Base-by-base conservation (phyloP, 208 protist genomes). In the Leishmania martiniquensis region DNA sequence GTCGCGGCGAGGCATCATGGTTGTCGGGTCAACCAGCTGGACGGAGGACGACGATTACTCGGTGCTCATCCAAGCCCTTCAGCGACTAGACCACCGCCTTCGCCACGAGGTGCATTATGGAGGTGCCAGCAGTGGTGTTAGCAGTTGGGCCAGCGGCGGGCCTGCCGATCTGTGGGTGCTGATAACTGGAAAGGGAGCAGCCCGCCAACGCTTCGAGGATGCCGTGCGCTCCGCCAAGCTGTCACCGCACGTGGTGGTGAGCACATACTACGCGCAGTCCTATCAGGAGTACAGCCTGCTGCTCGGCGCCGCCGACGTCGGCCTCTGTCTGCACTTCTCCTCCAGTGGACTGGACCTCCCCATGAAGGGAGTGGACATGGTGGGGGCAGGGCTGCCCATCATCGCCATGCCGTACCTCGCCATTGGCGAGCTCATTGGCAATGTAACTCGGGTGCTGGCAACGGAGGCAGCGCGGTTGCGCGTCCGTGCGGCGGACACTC, bases 281-380 rank as follows among this genome's bases (percentile, higher is more conserved):
- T 94, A 93, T 80, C 63, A 92, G 60, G 94, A 99, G 78, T 99
- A 99, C 86, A 93, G 97, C 17, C 80, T 91, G 34, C 86, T 98
- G 15, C 86, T 99, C 9, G 91, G 92, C 2, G 90, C 89, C 42
- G 93, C 94, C 22, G 98, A 99, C 85, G 83, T 99, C 17, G 98
- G 98, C 7, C 87, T 99, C 34, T 99, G 93, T 72, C 82, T 99
- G 25, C 99, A 99, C 84, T 87, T 90, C 72, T 99, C 95, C 13
- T 97, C 93, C 2, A 98, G 94, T 71, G 98, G 97, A 6, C 51
- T 99, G 32, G 99, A 99, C 83, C 81, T 99, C 32, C 99, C 99
- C 7, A 99, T 99, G 98, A 99, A 99, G 76, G 96, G 97, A 10
- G 94, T 99, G 4, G 98, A 99, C 75, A 99, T 99, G 97, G 89